These are phyloP conservation scores for Diplodia mutila DNA, from an alignment of 2,329 filamentous ascomycete genomes.

Conservation along the genomic window DNA sequence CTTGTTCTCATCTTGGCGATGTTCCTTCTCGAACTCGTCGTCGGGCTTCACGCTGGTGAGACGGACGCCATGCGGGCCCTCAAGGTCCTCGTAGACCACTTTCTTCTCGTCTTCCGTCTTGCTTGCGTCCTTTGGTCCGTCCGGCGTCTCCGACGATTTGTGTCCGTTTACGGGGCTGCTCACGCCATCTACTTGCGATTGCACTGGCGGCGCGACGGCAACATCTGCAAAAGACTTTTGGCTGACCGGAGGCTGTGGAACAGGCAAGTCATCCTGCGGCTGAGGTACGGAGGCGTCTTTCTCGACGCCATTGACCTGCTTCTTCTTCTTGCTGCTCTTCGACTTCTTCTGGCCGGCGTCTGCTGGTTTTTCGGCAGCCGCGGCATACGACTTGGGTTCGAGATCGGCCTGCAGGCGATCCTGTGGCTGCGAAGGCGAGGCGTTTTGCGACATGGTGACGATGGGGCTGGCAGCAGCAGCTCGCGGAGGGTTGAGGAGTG, in stretches of 20 bases:
- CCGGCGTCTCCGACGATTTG: conserved; percentile 26
- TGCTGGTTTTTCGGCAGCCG: conserved; percentile 34
- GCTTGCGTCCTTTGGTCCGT: background rate
- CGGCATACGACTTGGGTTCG: conserved; percentile 48
- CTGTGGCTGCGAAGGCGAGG: conserved; percentile 46
- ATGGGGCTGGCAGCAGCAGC: conserved; percentile 13
- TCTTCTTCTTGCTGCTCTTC: conserved; percentile 13
- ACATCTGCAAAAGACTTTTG: conserved; percentile 48
- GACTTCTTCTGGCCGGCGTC: conserved; percentile 6
- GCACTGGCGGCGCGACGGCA: conserved; percentile 24
- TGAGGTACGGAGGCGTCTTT: background rate
- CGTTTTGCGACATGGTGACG: conserved; percentile 45
- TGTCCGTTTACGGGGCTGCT: background rate
- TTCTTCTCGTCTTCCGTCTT: conserved; percentile 31
- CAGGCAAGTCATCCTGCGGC: background rate
- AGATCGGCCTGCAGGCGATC: conserved; percentile 45
- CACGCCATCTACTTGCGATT: conserved; percentile 16
- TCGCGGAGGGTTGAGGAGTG: conserved; percentile 21
- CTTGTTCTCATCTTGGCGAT: conserved; percentile 36
- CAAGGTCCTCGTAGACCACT: conserved; percentile 50
- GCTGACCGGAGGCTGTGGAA: conserved; percentile 13
- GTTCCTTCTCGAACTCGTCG: conserved; percentile 42
- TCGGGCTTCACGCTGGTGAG: conserved; percentile 51
- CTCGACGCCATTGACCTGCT: background rate
- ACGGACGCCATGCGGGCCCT: conserved; percentile 49